Evolutionary conservation across 1,284 basidiomycete species (phyloP).

Genomic region (Coriolopsis trogii): DNA sequence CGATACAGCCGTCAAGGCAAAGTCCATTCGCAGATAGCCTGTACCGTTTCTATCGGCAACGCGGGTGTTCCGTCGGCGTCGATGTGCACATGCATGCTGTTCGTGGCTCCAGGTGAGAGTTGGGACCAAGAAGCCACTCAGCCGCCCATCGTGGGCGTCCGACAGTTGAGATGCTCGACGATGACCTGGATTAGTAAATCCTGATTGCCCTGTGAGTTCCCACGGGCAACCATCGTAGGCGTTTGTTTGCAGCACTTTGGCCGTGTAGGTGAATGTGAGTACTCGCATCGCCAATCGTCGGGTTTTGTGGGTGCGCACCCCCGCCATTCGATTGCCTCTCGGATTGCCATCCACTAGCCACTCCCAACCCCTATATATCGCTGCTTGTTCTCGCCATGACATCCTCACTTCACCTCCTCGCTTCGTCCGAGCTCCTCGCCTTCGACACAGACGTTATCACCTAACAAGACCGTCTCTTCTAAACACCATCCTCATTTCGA

Average conservation of each 20-base stretch:
- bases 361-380: constrained; percentile 8
- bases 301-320: background rate
- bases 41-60: no score
- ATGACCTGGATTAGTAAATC: no score
- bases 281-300: background rate
- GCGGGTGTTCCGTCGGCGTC: no score
- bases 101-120: no score
- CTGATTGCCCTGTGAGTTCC: no score
- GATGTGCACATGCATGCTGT: no score
- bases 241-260: constrained; percentile 15
- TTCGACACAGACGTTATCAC: background rate
- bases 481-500: background rate
- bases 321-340: background rate
- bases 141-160: no score
- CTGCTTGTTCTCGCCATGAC: background rate
- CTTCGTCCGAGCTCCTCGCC: background rate
- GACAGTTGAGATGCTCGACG: no score
- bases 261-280: constrained; percentile 1
- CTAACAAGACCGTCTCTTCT: background rate
- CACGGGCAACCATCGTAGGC: no score
- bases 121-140: no score
- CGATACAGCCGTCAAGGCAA: no score
- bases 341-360: constrained; percentile 13
- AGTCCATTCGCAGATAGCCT: no score
- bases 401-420: constrained; percentile 8